Conservation (phyloP, 228 moss, liverwort and hornwort species). For the Sphagnum fallax region DNA sequence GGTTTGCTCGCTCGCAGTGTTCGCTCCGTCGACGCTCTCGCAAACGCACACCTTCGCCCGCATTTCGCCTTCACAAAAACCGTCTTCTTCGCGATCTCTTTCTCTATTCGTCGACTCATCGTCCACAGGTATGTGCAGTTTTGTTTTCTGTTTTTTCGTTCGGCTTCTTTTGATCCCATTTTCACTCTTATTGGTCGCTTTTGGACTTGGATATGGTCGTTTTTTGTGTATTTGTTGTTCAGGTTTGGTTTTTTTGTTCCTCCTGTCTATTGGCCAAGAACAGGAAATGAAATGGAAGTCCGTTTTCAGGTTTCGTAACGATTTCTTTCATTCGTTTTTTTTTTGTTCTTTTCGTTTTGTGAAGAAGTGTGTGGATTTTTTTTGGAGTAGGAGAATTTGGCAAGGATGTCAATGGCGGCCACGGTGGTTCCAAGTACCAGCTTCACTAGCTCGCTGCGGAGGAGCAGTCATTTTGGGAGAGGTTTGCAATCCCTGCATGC, state of each 20-base stretch:
- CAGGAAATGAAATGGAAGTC: constrained; percentile 10
- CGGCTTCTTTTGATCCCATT: no score
- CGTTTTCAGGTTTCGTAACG: background rate
- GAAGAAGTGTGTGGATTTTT: background rate
- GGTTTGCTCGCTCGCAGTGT: no score
- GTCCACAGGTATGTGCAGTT: no score
- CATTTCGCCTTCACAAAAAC: no score
- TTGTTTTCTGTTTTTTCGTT: no score
- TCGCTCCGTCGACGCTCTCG: no score
- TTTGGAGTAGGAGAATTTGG: constrained; percentile 5
- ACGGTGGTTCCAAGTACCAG: constrained; percentile 51
- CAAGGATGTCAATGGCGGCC: constrained; percentile 45
- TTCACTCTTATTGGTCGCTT: no score
- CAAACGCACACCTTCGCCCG: no score
- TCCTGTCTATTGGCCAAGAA: constrained; percentile 12
- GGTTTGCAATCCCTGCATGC: constrained; percentile 50
- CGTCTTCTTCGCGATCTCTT: no score
- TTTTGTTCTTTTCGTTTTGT: background rate
- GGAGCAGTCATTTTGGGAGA: constrained; percentile 27
- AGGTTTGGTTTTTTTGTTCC: background rate
- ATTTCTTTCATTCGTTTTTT: background rate
- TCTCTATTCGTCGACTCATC: no score
- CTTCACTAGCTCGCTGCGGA: constrained; percentile 25
- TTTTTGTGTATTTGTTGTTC: background rate
- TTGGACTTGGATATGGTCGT: no score